Percentiles rank a stretch among this genome's conserved stretches.
phyloP scores from a whole-genome alignment of 1,139 yeast genomes.

The Nakaseomyces sp. region DNA sequence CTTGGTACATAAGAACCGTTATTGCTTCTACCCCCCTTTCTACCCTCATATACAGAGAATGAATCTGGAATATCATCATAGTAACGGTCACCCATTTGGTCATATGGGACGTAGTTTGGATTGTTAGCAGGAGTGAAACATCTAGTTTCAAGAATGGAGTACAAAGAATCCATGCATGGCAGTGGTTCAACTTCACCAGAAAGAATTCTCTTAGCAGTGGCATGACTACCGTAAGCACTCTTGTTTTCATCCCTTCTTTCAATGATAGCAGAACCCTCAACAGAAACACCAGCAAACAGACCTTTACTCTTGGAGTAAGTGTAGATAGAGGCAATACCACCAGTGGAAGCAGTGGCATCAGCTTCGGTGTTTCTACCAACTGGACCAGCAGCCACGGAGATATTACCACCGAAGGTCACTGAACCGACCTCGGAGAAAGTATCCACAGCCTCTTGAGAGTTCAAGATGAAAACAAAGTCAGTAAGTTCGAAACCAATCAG shows the following conservation, averaged over 20 bases:
- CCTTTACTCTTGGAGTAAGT: constrained; percentile 95
- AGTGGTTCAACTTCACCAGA: constrained; percentile 81
- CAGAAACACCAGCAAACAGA: constrained; percentile 90
- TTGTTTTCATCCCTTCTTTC: constrained; percentile 96
- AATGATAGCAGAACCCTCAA: constrained; percentile 89
- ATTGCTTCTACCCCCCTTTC: background rate
- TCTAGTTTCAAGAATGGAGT: constrained; percentile 55
- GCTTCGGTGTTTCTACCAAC: constrained; percentile 96
- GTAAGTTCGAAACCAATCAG: constrained; percentile 94
- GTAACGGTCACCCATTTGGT: constrained; percentile 21
- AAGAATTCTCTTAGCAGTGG: constrained; percentile 76
- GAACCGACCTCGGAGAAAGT: constrained; percentile 92
- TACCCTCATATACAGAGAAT: constrained; percentile 12
- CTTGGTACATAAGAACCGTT: constrained; percentile 1
- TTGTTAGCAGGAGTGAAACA: background rate
- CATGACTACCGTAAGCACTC: constrained; percentile 78
- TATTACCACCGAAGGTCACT: constrained; percentile 87
- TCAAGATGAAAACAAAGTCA: constrained; percentile 89
- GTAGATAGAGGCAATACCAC: constrained; percentile 81
- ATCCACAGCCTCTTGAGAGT: constrained; percentile 79
- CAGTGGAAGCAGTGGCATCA: constrained; percentile 85
- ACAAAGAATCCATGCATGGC: constrained; percentile 42
- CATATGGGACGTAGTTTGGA: constrained; percentile 48
- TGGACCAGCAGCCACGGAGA: constrained; percentile 96
- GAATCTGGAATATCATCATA: constrained; percentile 31